Conservation (phyloP, 75 land plant genomes). For the Pseudotsuga menziesii region DNA sequence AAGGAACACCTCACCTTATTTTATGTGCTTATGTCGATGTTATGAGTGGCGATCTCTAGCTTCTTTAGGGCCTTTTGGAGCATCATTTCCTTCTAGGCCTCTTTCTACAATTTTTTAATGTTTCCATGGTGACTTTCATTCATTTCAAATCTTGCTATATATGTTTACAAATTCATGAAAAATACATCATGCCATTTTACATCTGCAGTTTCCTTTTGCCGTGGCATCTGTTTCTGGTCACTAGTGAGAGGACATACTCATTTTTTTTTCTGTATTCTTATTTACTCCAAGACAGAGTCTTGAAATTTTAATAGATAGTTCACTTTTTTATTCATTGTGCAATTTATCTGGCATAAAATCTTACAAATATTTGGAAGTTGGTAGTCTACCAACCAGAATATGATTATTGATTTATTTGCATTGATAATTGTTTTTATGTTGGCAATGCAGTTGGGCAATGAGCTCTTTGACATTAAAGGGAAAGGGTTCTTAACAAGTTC, state of each 20-base stretch:
- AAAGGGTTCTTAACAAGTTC: constrained; percentile 58
- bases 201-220: background rate
- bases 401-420: background rate
- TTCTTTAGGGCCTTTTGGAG: no score
- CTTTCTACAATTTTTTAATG: no score
- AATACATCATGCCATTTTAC: background rate
- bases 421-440: background rate
- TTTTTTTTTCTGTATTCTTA: background rate
- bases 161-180: background rate
- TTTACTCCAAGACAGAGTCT: background rate
- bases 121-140: no score
- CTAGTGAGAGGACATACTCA: background rate
- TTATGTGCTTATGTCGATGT: no score
- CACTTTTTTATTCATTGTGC: background rate
- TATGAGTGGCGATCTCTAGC: no score
- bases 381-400: background rate
- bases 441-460: constrained; percentile 91
- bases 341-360: background rate
- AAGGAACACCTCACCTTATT: no score
- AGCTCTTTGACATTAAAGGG: constrained; percentile 75
- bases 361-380: background rate
- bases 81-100: no score
- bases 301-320: background rate
- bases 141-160: no score
- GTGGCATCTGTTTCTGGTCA: background rate